These are phyloP conservation scores for Penicillium flavigenum DNA, from an alignment of 495 filamentous ascomycete species.

Conservation along the genomic window DNA sequence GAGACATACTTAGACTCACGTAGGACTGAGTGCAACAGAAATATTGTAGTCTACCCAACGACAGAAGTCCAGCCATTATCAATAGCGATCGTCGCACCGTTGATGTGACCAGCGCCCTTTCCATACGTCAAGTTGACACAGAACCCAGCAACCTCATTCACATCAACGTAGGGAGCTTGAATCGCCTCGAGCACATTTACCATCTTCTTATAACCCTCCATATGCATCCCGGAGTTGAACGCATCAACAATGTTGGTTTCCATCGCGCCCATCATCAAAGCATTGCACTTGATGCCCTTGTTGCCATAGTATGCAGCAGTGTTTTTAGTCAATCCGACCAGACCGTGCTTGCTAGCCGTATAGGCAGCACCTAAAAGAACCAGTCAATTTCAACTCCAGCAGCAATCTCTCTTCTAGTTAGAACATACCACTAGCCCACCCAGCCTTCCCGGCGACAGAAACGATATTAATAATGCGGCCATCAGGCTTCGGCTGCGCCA, in stretches of 20 bases:
- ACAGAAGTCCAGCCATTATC: conserved; percentile 33
- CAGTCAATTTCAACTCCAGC: conserved; percentile 8
- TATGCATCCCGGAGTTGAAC: conserved; percentile 44
- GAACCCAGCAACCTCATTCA: conserved; percentile 41
- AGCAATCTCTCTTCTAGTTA: neutral
- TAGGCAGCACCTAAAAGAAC: conserved; percentile 52
- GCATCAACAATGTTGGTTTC: conserved; percentile 54
- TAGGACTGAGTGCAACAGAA: neutral
- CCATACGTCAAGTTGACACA: conserved; percentile 32
- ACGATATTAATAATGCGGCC: conserved; percentile 42
- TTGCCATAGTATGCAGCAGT: conserved; percentile 58
- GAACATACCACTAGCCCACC: conserved; percentile 35
- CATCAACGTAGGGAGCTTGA: conserved; percentile 27
- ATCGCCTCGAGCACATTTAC: conserved; percentile 30
- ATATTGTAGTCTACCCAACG: conserved; percentile 22
- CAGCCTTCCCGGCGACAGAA: conserved; percentile 37
- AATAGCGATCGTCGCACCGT: conserved; percentile 35
- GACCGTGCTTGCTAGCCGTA: conserved; percentile 37
- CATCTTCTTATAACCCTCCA: conserved; percentile 43
- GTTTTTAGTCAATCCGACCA: conserved; percentile 62
- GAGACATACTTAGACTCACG: neutral
- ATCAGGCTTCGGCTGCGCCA: conserved; percentile 27
- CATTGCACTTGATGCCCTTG: conserved; percentile 58
- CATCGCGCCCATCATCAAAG: conserved; percentile 58
- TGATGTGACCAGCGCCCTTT: conserved; percentile 31